These are phyloP conservation scores for Cadophora gregata DNA, from an alignment of 2,329 filamentous ascomycete species.

Conservation along the genomic window DNA sequence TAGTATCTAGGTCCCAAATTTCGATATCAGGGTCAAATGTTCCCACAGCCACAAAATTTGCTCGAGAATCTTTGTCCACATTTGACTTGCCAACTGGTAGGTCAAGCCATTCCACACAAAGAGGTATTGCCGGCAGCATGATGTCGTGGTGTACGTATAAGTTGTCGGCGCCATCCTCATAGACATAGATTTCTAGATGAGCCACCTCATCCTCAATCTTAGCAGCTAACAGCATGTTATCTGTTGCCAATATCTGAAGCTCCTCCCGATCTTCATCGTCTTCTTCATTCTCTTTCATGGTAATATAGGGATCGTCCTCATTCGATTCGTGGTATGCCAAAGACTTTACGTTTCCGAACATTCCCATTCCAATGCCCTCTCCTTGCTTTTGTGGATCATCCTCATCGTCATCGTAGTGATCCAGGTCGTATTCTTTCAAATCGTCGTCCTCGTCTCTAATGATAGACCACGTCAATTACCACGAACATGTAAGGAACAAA, in stretches of 20 bases:
- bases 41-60: constrained; percentile 93
- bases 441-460: constrained; percentile 75
- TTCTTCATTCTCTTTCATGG: constrained; percentile 70
- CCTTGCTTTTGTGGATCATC: constrained; percentile 67
- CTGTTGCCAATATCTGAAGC: constrained; percentile 87
- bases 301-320: constrained; percentile 96
- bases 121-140: constrained; percentile 95
- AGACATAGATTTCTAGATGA: constrained; percentile 95
- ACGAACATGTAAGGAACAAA: constrained; percentile 33
- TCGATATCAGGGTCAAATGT: constrained; percentile 99
- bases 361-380: constrained; percentile 75
- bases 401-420: constrained; percentile 95
- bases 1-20: constrained; percentile 94
- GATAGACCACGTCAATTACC: constrained; percentile 28
- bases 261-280: constrained; percentile 88
- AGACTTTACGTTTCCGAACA: constrained; percentile 95
- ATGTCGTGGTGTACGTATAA: constrained; percentile 99
- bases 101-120: constrained; percentile 95
- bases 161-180: constrained; percentile 94
- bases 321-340: constrained; percentile 94
- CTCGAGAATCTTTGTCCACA: constrained; percentile 67
- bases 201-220: constrained; percentile 97
- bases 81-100: constrained; percentile 79
- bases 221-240: constrained; percentile 90
- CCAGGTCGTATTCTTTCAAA: constrained; percentile 93